Conservation (phyloP, 257 asterid species). For the Jaltomata sinuosa region DNA sequence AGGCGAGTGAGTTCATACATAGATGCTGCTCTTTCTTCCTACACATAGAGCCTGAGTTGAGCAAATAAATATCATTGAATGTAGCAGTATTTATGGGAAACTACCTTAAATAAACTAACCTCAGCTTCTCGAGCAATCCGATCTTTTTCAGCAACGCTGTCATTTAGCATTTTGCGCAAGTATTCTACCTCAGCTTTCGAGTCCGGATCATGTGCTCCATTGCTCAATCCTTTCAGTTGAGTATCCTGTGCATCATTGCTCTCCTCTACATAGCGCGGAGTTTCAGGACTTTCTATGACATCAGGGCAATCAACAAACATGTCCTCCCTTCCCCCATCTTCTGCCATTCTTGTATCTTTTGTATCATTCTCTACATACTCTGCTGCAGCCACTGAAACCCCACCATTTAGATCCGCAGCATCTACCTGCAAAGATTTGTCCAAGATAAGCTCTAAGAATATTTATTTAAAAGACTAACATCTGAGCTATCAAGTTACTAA, state of each 20-base stretch:
- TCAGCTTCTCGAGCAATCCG: slow-evolving; percentile 37
- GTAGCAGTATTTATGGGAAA: neutral
- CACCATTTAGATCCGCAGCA: slow-evolving; percentile 9
- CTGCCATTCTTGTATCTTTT: slow-evolving; percentile 32
- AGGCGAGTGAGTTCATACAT: slow-evolving; percentile 40
- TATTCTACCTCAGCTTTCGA: slow-evolving; percentile 50
- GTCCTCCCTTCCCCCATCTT: slow-evolving; percentile 70
- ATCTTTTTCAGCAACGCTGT: slow-evolving; percentile 45
- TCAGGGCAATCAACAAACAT: slow-evolving; percentile 96
- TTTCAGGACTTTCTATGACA: slow-evolving; percentile 68
- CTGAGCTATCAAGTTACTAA: neutral
- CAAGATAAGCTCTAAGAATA: slow-evolving; percentile 6
- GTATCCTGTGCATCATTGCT: slow-evolving; percentile 28
- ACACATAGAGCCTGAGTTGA: slow-evolving; percentile 15
- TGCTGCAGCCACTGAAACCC: slow-evolving; percentile 7
- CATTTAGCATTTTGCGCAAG: slow-evolving; percentile 48
- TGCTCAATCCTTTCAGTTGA: slow-evolving; percentile 34
- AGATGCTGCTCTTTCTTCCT: slow-evolving; percentile 54
- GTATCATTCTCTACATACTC: slow-evolving; percentile 23
- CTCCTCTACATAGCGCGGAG: slow-evolving; percentile 47
- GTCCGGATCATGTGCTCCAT: slow-evolving; percentile 32
- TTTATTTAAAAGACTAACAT: neutral
- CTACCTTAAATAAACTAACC: slow-evolving; percentile 25
- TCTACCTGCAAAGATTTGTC: slow-evolving; percentile 25
- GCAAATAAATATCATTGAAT: neutral